These are phyloP conservation scores for Zygosaccharomyces pseudobailii DNA, from an alignment of 1,139 yeast species.

Conservation along the genomic window DNA sequence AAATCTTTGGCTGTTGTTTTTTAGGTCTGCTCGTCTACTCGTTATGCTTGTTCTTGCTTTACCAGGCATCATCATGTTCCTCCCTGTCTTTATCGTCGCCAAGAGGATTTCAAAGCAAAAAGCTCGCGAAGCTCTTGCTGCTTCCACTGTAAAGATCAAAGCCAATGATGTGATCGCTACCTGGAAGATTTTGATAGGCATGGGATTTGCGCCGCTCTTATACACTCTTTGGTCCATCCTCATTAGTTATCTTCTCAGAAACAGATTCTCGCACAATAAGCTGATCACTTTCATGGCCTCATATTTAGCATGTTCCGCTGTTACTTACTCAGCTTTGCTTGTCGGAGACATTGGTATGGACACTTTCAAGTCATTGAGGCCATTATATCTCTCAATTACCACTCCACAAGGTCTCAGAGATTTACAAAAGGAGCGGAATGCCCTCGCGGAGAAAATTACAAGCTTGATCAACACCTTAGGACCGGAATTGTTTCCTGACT, in stretches of 20 bases:
- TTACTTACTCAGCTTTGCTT: constrained; percentile 64
- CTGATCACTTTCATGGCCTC: constrained; percentile 31
- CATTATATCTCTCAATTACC: constrained; percentile 53
- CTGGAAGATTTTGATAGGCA: constrained; percentile 87
- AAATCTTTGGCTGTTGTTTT: constrained; percentile 46
- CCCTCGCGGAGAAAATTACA: constrained; percentile 50
- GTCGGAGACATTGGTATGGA: constrained; percentile 78
- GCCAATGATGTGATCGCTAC: constrained; percentile 94
- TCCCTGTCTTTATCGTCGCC: constrained; percentile 83
- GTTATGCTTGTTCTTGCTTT: constrained; percentile 59
- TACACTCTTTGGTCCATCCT: constrained; percentile 74
- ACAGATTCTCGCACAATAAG: constrained; percentile 22
- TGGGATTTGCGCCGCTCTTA: constrained; percentile 84
- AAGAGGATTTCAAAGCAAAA: constrained; percentile 65
- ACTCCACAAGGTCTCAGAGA: constrained; percentile 43
- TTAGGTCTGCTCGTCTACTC: constrained; percentile 50
- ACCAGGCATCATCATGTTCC: constrained; percentile 80
- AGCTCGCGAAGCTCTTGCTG: constrained; percentile 77
- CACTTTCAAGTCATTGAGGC: constrained; percentile 61
- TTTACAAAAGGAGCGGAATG: constrained; percentile 46
- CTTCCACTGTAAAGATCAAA: constrained; percentile 80
- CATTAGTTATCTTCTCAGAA: constrained; percentile 43
- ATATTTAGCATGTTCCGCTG: constrained; percentile 40
- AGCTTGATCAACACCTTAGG: constrained; percentile 57
- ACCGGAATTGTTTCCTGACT: constrained; percentile 59